phyloP scores from a whole-genome alignment of 352 stramenopile genomes.

The Thalassiosira livingstoniorum region DNA sequence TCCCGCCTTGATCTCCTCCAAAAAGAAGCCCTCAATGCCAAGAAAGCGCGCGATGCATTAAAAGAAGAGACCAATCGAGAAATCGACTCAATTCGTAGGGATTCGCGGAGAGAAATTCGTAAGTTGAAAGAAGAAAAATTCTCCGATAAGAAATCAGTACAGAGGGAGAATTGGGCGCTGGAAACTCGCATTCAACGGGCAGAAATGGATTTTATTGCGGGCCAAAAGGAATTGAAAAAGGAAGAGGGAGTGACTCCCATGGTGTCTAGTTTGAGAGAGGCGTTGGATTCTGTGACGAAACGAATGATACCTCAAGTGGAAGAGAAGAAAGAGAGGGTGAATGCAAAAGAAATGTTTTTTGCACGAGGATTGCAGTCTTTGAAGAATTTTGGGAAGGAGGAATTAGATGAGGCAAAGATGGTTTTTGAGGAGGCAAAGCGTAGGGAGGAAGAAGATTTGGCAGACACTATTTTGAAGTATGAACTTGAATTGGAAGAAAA shows the following conservation, averaged over 20 bases:
- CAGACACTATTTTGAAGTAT: conserved; percentile 21
- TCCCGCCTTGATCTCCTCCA: conserved; percentile 22
- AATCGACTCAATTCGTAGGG: conserved; percentile 7
- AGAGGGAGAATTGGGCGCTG: conserved; percentile 32
- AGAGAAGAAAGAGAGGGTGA: conserved; percentile 34
- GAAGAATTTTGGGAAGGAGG: conserved; percentile 17
- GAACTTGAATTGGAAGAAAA: conserved; percentile 35
- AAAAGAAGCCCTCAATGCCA: conserved; percentile 18
- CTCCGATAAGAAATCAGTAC: conserved; percentile 22
- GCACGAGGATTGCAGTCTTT: conserved; percentile 10
- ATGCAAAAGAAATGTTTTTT: conserved; percentile 52
- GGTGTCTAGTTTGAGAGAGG: conserved; percentile 27
- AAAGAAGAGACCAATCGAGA: conserved; percentile 31
- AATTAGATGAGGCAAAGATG: conserved; percentile 18
- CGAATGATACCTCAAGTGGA: conserved; percentile 12
- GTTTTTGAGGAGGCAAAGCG: conserved; percentile 26
- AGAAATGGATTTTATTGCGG: conserved; percentile 3
- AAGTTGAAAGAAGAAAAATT: background rate
- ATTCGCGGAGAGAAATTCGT: conserved; percentile 26
- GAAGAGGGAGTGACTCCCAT: conserved; percentile 10
- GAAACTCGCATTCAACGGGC: conserved; percentile 36
- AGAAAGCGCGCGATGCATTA: conserved; percentile 9
- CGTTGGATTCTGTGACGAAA: conserved; percentile 10
- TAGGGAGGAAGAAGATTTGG: conserved; percentile 13
- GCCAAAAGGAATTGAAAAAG: conserved; percentile 23